Evolutionary conservation across 2,329 filamentous ascomycete genomes (phyloP).

Genomic region (Colletotrichum tropicicola): DNA sequence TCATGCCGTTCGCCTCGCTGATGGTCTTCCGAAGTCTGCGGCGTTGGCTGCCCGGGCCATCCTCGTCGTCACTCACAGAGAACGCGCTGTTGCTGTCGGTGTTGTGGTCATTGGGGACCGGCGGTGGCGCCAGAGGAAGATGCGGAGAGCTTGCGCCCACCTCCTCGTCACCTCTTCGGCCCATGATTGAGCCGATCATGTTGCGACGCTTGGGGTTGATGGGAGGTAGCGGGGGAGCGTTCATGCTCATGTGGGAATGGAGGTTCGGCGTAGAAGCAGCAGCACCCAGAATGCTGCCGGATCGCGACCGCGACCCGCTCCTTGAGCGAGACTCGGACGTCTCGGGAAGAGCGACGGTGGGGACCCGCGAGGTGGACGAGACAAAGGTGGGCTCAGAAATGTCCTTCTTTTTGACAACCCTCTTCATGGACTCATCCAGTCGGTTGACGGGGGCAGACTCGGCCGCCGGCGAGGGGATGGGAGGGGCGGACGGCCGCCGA

Average conservation of each 20-base stretch:
- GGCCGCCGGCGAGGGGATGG: conserved; percentile 37
- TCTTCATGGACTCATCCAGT: conserved; percentile 49
- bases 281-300: conserved; percentile 43
- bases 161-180: conserved; percentile 44
- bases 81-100: conserved; percentile 37
- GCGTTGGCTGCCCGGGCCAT: conserved; percentile 41
- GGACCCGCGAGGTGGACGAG: conserved; percentile 54
- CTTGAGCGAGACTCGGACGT: conserved; percentile 42
- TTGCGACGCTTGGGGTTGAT: conserved; percentile 66
- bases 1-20: conserved; percentile 49
- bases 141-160: conserved; percentile 42
- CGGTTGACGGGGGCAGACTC: conserved; percentile 33
- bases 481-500: conserved; percentile 44
- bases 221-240: conserved; percentile 62
- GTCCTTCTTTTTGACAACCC: conserved; percentile 54
- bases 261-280: conserved; percentile 48
- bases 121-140: conserved; percentile 36
- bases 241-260: conserved; percentile 36
- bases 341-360: conserved; percentile 49
- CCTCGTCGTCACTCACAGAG: conserved; percentile 50
- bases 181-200: conserved; percentile 46
- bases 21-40: conserved; percentile 53
- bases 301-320: conserved; percentile 48
- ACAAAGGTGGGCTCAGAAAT: conserved; percentile 61
- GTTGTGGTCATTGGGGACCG: not conserved